phyloP scores from a whole-genome alignment of 768 basidiomycete genomes.

The Trametes cinnabarina region DNA sequence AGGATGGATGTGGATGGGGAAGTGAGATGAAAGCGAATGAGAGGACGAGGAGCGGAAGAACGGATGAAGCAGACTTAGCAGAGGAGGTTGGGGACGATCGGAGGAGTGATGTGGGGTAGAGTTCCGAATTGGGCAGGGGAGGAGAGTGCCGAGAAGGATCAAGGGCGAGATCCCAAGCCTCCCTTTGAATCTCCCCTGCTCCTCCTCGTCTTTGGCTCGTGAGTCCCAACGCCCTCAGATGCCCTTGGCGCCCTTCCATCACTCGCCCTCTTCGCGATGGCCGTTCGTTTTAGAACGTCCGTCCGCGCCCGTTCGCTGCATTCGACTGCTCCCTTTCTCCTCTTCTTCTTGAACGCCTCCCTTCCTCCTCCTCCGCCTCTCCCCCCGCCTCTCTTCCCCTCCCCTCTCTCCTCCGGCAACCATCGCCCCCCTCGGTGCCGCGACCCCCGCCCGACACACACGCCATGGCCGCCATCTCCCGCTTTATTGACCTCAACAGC shows the following conservation, averaged over 20 bases:
- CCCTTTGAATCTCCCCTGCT: not conserved
- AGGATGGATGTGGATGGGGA: not conserved
- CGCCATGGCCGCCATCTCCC: constrained; percentile 8
- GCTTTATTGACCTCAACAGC: constrained; percentile 22
- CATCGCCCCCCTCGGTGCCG: not conserved
- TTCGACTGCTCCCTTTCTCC: not conserved
- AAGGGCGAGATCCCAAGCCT: not conserved
- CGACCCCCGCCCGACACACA: not conserved
- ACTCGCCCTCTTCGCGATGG: too few relatives aligned
- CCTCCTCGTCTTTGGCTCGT: too few relatives aligned
- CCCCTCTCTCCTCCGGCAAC: not conserved
- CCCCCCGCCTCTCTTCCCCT: not conserved
- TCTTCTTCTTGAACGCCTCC: not conserved
- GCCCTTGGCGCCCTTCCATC: too few relatives aligned
- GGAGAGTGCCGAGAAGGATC: constrained; percentile 4
- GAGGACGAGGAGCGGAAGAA: not conserved
- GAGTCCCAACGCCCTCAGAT: too few relatives aligned
- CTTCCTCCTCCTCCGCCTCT: not conserved
- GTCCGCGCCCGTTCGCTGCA: too few relatives aligned
- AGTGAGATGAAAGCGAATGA: too few relatives aligned
- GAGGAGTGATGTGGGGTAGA: not conserved
- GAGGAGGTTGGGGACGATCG: not conserved
- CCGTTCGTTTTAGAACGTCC: too few relatives aligned
- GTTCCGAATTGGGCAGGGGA: not conserved
- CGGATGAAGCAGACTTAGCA: not conserved